phyloP scores from a whole-genome alignment of 2,329 filamentous ascomycete species.

The Cephalotrichum gorgonifer region DNA sequence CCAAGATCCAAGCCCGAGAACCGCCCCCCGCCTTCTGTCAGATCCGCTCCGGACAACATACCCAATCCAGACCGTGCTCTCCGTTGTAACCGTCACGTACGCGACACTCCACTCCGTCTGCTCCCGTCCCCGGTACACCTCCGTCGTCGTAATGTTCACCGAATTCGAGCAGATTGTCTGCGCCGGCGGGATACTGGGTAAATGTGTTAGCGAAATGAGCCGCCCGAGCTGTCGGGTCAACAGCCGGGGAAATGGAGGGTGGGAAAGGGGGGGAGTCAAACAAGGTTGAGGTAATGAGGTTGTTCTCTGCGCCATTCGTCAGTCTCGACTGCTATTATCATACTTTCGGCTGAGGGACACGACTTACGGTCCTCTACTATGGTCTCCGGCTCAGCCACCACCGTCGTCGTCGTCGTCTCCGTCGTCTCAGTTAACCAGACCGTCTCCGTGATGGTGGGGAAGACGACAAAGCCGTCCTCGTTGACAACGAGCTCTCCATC shows the following conservation, averaged over 20 bases:
- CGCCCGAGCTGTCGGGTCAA: too few relatives aligned
- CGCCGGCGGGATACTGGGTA: not conserved
- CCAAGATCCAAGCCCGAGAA: not conserved
- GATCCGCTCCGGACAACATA: too few relatives aligned
- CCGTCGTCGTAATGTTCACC: constrained; percentile 1
- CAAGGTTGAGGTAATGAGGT: constrained; percentile 1
- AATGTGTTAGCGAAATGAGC: not conserved
- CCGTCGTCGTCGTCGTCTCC: not conserved
- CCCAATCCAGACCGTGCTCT: constrained; percentile 3
- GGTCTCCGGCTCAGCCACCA: not conserved
- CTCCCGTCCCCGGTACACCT: not conserved
- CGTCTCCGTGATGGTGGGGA: constrained; percentile 3
- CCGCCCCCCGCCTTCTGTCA: too few relatives aligned
- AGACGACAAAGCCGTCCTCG: constrained; percentile 1
- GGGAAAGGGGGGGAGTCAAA: not conserved
- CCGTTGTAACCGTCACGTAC: constrained; percentile 1
- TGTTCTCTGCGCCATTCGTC: not conserved
- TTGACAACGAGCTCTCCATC: not conserved
- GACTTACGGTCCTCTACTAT: constrained; percentile 3
- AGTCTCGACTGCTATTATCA: not conserved
- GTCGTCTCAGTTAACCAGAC: not conserved
- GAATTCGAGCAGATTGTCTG: constrained; percentile 3
- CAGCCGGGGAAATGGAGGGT: too few relatives aligned
- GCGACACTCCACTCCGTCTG: not conserved
- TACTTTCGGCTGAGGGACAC: not conserved